A percentile compares a stretch with the other conserved stretches of the same genome.
Conservation (phyloP, 345 rosid species). For the Iberis pinnata region DNA sequence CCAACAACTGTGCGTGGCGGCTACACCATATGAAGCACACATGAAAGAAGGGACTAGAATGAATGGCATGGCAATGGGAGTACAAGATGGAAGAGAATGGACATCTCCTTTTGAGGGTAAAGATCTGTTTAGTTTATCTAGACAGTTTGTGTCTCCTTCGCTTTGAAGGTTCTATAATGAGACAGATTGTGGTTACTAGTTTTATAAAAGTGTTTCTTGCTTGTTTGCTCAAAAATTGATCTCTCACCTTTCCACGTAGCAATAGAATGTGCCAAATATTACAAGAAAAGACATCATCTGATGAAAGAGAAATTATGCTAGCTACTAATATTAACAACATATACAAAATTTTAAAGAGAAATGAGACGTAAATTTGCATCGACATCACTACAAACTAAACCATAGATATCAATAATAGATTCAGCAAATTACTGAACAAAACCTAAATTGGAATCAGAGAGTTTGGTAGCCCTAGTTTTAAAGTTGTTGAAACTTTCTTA, state of each 20-base stretch:
- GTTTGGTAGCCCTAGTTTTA: no score
- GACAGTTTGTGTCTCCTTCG: constrained; percentile 47
- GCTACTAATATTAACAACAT: no score
- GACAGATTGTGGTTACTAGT: constrained; percentile 24
- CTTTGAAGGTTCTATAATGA: constrained; percentile 18
- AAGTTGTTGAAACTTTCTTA: no score
- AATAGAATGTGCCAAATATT: no score
- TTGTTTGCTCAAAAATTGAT: constrained; percentile 20
- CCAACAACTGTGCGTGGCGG: constrained; percentile 41
- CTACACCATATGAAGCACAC: constrained; percentile 38
- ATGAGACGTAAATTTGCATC: no score
- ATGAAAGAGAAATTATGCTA: no score
- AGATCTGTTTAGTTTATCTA: constrained; percentile 84
- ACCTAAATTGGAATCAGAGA: no score
- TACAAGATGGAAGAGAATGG: constrained; percentile 71
- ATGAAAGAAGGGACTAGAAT: constrained; percentile 39
- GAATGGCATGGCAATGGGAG: constrained; percentile 31
- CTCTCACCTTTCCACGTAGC: constrained; percentile 17
- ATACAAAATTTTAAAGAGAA: no score
- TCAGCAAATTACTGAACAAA: no score
- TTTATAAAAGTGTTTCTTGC: constrained; percentile 28
- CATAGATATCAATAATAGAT: no score
- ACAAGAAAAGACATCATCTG: no score
- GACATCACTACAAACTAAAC: no score
- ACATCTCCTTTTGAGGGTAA: constrained; percentile 84